Base-by-base conservation (phyloP, 208 protist genomes). In the Acanthamoeba castellanii region DNA sequence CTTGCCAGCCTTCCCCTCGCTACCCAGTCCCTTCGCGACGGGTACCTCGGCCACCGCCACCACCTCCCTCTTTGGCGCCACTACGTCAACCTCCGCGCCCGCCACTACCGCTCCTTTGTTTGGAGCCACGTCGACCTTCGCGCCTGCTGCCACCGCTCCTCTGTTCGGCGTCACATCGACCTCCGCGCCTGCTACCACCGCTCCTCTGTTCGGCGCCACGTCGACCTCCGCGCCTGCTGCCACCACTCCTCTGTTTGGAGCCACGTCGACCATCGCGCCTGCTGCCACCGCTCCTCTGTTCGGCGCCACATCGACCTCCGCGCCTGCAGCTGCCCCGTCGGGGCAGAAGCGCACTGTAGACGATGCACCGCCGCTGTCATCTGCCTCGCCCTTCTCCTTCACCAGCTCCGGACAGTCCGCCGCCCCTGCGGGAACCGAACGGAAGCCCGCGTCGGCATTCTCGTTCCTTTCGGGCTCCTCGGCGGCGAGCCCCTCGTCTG, bases 391-490 rank as follows among this genome's bases (percentile, higher is more conserved):
- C 57, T 61, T 61, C 57, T 61, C 57, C 57, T 61, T 61, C 22
- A 25, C 57, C 57, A 61, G 57, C 57, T 20, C 57, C 20, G 57
- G 57, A 20, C 57, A 61, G 57, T 25, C 57, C 22, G 20, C 13
- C 45, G 47, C 57, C 57, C 16, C 57, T 61, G 22, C 57, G 57
- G 20, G 22, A 25, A 61, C 57, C 5, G 57, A 61, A 61, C 22
- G 22, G 68, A 76, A 76, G 27, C 68, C 68, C 27, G 27, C 68
- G 5, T 82, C 72, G 9, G 42, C 32, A 32, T 82, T 82, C 72
- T 82, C 72, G 5, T 70, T 70, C 72, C 72, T 82, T 18, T 82
- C 72, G 72, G 42, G 32, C 22, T 25, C 72, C 30, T 82, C 64
- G 64, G 27, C 30, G 14, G 20, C 72, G 7, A 61, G 57, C 42